Evolutionary conservation across 352 stramenopile genomes (phyloP).

Genomic region (Phytophthora hibernalis): DNA sequence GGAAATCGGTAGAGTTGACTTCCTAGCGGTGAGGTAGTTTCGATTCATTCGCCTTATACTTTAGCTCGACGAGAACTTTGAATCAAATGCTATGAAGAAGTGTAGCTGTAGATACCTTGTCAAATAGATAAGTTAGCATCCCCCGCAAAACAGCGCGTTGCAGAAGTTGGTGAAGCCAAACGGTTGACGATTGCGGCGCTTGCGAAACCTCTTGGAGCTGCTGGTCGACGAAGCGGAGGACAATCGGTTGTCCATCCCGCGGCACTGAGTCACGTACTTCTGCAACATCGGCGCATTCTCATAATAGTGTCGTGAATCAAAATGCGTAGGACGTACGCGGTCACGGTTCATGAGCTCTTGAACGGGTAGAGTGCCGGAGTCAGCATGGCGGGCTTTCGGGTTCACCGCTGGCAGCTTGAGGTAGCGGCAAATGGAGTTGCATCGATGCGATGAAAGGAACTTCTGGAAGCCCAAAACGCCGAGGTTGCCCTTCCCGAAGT

Average conservation of each 20-base stretch:
- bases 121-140: constrained; percentile 9
- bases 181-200: constrained; percentile 12
- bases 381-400: constrained; percentile 76
- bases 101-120: constrained; percentile 24
- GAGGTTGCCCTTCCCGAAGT: constrained; percentile 91
- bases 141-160: constrained; percentile 34
- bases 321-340: constrained; percentile 69
- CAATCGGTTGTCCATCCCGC: constrained; percentile 44
- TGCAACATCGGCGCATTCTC: constrained; percentile 87
- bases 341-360: constrained; percentile 87
- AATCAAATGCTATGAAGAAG: constrained; percentile 28
- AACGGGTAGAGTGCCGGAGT: constrained; percentile 76
- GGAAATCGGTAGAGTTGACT: constrained; percentile 4
- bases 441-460: constrained; percentile 87
- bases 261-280: constrained; percentile 84
- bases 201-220: constrained; percentile 31
- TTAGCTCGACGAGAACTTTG: constrained; percentile 27
- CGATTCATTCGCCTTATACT: constrained; percentile 27
- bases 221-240: constrained; percentile 41
- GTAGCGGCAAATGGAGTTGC: constrained; percentile 90
- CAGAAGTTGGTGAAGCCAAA: constrained; percentile 32
- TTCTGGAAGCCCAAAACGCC: constrained; percentile 87
- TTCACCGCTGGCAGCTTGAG: constrained; percentile 85
- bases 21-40: constrained; percentile 12
- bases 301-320: constrained; percentile 90